Conservation (phyloP, 495 filamentous ascomycete genomes). For the Aspergillus funiculosus region DNA sequence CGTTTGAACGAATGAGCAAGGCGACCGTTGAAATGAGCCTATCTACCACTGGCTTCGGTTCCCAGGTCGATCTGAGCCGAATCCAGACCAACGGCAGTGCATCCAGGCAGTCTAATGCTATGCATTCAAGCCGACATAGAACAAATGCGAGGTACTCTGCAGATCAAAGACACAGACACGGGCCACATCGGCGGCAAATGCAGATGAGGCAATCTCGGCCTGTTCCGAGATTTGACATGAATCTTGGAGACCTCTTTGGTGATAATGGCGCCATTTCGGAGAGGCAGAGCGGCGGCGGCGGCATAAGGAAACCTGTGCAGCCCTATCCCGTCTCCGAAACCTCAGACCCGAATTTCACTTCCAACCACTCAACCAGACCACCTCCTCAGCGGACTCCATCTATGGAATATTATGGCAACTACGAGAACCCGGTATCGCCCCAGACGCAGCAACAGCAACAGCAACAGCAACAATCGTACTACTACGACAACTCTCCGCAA, state of each 20-base stretch:
- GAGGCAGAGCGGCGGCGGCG: conserved; percentile 15
- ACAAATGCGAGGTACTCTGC: conserved; percentile 19
- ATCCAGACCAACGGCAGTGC: conserved; percentile 13
- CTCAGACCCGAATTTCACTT: conserved; percentile 21
- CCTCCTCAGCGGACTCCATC: conserved; percentile 32
- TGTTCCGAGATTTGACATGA: conserved; percentile 58
- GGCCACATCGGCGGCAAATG: conserved; percentile 23
- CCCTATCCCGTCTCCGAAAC: conserved; percentile 27
- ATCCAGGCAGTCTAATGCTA: conserved; percentile 12
- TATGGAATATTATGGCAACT: conserved; percentile 36
- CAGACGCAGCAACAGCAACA: conserved; percentile 31
- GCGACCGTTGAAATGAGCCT: conserved; percentile 90
- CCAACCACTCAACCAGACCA: conserved; percentile 24
- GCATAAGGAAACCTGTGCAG: conserved; percentile 14
- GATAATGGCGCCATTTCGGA: conserved; percentile 26
- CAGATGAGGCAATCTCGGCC: conserved; percentile 34
- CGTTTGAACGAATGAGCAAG: conserved; percentile 92
- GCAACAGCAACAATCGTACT: conserved; percentile 34
- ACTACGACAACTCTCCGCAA: conserved; percentile 38
- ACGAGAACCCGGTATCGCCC: conserved; percentile 32
- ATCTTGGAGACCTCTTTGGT: conserved; percentile 49
- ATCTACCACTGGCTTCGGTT: conserved; percentile 74
- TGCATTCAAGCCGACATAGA: conserved; percentile 21
- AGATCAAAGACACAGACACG: conserved; percentile 26
- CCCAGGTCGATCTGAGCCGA: conserved; percentile 36